phyloP scores from a whole-genome alignment of 2,329 filamentous ascomycete genomes.

The Colletotrichum sp. region DNA sequence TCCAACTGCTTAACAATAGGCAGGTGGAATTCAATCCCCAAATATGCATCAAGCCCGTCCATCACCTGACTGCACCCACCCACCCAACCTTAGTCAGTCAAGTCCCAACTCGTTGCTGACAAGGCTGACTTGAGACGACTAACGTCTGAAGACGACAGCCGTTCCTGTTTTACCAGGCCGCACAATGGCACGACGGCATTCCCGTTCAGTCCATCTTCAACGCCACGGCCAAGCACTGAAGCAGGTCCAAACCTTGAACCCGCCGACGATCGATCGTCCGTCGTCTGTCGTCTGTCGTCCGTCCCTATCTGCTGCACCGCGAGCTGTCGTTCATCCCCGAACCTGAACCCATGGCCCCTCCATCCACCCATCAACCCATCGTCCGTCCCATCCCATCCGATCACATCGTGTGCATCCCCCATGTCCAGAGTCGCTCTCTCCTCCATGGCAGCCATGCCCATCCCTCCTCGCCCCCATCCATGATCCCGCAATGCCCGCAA shows the following conservation, averaged over 20 bases:
- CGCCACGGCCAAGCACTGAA: not conserved
- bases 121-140: slow-evolving; percentile 17
- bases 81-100: not conserved
- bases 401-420: not conserved
- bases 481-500: not conserved
- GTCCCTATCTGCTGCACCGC: not conserved
- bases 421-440: not conserved
- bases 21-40: not conserved
- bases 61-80: not conserved
- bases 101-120: not conserved
- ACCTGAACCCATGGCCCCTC: not conserved
- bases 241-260: not conserved
- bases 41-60: not conserved
- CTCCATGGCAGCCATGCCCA: not conserved
- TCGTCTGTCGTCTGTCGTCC: not conserved
- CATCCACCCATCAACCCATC: not conserved
- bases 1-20: not conserved
- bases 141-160: slow-evolving; percentile 14
- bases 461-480: not conserved
- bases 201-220: not conserved
- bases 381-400: not conserved
- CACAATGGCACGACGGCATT: slow-evolving; percentile 14
- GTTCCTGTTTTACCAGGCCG: slow-evolving; percentile 12
- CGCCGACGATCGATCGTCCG: not conserved
- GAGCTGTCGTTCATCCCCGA: not conserved